Conservation (phyloP, 1,139 yeast species). For the Kodamaea anthophila region DNA sequence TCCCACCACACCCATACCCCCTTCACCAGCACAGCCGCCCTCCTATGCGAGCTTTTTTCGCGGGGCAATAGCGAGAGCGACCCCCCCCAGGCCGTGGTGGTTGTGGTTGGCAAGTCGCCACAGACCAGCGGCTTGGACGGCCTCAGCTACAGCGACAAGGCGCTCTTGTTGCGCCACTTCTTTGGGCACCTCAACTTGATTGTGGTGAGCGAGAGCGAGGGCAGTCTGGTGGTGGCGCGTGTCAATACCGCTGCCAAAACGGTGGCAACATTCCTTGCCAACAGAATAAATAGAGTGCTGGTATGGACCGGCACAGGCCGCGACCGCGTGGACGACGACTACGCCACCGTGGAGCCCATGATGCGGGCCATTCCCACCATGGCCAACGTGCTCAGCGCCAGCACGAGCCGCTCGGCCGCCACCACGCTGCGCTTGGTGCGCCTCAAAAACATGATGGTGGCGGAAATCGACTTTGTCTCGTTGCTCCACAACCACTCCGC, state of each 20-base stretch:
- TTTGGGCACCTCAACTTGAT: constrained; percentile 41
- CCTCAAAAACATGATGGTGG: constrained; percentile 24
- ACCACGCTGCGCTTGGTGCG: constrained; percentile 19
- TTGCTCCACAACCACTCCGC: constrained; percentile 23
- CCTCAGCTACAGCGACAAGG: constrained; percentile 23
- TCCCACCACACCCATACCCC: constrained; percentile 2
- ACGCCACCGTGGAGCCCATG: constrained; percentile 5
- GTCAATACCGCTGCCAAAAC: constrained; percentile 24
- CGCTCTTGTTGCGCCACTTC: constrained; percentile 29
- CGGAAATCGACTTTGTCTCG: constrained; percentile 34
- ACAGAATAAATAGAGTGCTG: constrained; percentile 45
- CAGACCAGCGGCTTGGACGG: constrained; percentile 9
- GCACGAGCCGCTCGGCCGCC: constrained; percentile 18
- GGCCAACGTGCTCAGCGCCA: constrained; percentile 24
- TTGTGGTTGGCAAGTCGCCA: constrained; percentile 18
- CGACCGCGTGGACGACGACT: constrained; percentile 23
- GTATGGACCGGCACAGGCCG: constrained; percentile 52
- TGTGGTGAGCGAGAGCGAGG: constrained; percentile 17
- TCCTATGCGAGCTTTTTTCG: constrained; percentile 20
- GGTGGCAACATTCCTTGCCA: constrained; percentile 20
- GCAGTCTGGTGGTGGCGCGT: constrained; percentile 12
- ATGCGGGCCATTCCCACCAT: constrained; percentile 22
- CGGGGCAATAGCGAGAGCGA: constrained; percentile 34
- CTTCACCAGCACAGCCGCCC: constrained; percentile 8
- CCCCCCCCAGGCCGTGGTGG: constrained; percentile 28